A percentile compares a stretch with the other conserved stretches of the same genome.
phyloP scores from a whole-genome alignment of 345 rosid genomes.

The Angophora floribunda region DNA sequence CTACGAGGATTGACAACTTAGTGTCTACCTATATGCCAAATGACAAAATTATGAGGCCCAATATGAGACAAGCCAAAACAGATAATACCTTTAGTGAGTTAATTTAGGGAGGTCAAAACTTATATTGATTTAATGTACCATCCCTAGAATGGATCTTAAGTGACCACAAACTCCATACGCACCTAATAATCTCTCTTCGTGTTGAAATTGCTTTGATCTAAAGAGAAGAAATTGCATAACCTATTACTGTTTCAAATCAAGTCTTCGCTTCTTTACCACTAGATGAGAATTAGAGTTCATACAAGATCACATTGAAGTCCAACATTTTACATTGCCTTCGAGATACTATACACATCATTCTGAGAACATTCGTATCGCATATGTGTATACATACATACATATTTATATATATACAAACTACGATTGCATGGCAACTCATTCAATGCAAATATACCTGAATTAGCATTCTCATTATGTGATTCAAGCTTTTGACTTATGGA shows the following conservation, averaged over 20 bases:
- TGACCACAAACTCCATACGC: background rate
- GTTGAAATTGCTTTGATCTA: background rate
- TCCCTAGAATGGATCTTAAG: background rate
- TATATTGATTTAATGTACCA: background rate
- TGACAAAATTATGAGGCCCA: too few relatives aligned
- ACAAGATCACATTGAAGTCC: background rate
- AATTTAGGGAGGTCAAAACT: too few relatives aligned
- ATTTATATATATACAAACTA: background rate
- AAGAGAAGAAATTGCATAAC: background rate
- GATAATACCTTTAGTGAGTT: too few relatives aligned
- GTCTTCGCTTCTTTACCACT: background rate
- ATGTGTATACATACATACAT: fast-evolving
- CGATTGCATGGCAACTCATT: background rate
- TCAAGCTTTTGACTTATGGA: conserved; percentile 1
- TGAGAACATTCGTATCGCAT: background rate
- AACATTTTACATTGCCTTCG: background rate
- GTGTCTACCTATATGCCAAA: too few relatives aligned
- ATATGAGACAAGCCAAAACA: too few relatives aligned
- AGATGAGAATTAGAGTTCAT: background rate
- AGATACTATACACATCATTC: background rate
- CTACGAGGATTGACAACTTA: too few relatives aligned
- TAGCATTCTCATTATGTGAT: background rate
- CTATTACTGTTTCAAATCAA: background rate
- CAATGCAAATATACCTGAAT: background rate
- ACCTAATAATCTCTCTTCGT: background rate